A percentile compares a stretch with the other conserved stretches of the same genome.
Evolutionary conservation across 2,329 filamentous ascomycete genomes (phyloP).

Genomic region (Xylariaceae sp.): DNA sequence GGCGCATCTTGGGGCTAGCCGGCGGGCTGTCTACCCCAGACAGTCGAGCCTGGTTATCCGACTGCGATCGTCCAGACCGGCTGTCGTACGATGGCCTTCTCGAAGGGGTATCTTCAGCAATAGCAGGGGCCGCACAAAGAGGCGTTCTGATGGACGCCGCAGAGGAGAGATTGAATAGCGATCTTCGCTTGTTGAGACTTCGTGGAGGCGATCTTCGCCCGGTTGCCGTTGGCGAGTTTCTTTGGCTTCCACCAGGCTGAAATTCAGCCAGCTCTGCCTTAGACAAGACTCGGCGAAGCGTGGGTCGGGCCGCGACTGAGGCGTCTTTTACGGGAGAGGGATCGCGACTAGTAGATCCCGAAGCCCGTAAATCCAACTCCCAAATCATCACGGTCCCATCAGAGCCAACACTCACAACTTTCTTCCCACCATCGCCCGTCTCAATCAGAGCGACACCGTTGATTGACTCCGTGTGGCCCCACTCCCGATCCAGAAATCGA

Average conservation of each 20-base stretch:
- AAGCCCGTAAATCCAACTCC: slow-evolving; percentile 49
- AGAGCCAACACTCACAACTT: slow-evolving; percentile 69
- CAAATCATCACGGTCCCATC: slow-evolving; percentile 85
- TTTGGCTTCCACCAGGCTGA: slow-evolving; percentile 32
- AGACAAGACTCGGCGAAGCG: slow-evolving; percentile 80
- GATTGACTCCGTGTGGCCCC: slow-evolving; percentile 92
- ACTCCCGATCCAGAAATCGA: slow-evolving; percentile 77
- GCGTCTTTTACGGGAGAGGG: slow-evolving; percentile 50
- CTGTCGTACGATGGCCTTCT: slow-evolving; percentile 42
- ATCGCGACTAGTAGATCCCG: slow-evolving; percentile 42
- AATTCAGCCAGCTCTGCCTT: slow-evolving; percentile 84
- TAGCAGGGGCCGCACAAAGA: slow-evolving; percentile 31
- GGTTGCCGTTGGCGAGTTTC: slow-evolving; percentile 36
- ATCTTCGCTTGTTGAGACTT: slow-evolving; percentile 50
- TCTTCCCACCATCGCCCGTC: slow-evolving; percentile 49
- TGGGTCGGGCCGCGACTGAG: slow-evolving; percentile 57
- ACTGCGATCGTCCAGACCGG: slow-evolving; percentile 22
- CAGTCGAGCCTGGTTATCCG: too few relatives aligned
- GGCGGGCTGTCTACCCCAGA: slow-evolving; percentile 38
- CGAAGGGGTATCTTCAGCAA: slow-evolving; percentile 43
- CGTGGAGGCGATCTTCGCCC: slow-evolving; percentile 54
- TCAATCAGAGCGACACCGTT: slow-evolving; percentile 75
- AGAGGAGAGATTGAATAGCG: slow-evolving; percentile 42
- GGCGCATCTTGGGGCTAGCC: slow-evolving; percentile 43
- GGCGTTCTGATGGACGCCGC: slow-evolving; percentile 35